Conservation (phyloP, 495 filamentous ascomycete species). For the Lineolata rhizophorae region DNA sequence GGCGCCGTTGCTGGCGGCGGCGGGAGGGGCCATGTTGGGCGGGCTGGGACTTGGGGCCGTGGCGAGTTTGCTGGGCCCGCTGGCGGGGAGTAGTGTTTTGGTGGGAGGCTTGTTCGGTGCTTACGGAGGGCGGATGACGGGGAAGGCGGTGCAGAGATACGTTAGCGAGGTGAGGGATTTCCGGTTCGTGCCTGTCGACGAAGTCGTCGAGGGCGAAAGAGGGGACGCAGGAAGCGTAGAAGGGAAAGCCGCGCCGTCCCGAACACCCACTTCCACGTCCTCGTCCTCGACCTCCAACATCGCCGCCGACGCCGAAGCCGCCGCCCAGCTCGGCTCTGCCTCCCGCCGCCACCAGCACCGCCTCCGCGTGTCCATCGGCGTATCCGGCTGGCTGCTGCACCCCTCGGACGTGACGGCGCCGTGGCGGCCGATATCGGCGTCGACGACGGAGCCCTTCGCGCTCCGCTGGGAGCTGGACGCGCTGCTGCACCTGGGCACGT, state of each 20-base stretch:
- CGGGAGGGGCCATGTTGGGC: slow-evolving; percentile 11
- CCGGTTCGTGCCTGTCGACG: slow-evolving; percentile 11
- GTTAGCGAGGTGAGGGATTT: slow-evolving; percentile 13
- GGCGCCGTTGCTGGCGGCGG: slow-evolving; percentile 11
- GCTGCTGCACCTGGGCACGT: slow-evolving; percentile 12
- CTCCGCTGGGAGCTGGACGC: slow-evolving; percentile 13
- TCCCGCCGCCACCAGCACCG: slow-evolving; percentile 11
- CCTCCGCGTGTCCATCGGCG: slow-evolving; percentile 12
- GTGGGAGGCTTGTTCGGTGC: slow-evolving; percentile 14
- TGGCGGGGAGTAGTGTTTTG: slow-evolving; percentile 11
- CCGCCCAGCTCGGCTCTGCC: no score
- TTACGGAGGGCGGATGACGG: slow-evolving; percentile 15
- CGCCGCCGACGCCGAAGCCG: no score
- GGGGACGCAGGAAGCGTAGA: no score
- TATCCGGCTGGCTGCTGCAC: slow-evolving; percentile 12
- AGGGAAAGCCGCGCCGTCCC: no score
- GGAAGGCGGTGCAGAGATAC: slow-evolving; percentile 10
- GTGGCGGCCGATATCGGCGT: slow-evolving; percentile 8
- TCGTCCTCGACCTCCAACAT: no score
- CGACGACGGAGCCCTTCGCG: slow-evolving; percentile 12
- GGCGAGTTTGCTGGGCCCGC: slow-evolving; percentile 10
- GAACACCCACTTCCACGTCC: no score
- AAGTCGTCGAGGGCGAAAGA: neutral
- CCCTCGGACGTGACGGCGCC: slow-evolving; percentile 10
- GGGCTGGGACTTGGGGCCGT: slow-evolving; percentile 8